phyloP scores from a whole-genome alignment of 2,329 filamentous ascomycete species.

The Stachybotrys chartarum region DNA sequence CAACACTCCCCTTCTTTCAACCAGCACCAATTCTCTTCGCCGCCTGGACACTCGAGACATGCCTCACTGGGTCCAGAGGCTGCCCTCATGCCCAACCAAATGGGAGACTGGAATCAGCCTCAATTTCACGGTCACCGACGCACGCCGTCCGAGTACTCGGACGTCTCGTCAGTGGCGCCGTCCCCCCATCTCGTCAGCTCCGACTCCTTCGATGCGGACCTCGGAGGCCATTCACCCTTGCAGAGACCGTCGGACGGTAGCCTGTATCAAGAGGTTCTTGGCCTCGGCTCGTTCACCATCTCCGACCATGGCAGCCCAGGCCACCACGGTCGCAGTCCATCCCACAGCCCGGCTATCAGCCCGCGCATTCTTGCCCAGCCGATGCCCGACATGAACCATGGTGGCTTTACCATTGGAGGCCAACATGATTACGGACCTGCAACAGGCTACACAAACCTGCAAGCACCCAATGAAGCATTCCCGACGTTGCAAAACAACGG shows the following conservation, averaged over 20 bases:
- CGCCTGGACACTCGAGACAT: conserved; percentile 46
- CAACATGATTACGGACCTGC: conserved; percentile 26
- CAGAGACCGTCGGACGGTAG: conserved; percentile 64
- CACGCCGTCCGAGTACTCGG: conserved; percentile 84
- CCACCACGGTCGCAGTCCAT: conserved; percentile 70
- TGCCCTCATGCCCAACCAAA: conserved; percentile 45
- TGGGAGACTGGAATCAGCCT: conserved; percentile 44
- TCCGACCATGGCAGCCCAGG: conserved; percentile 62
- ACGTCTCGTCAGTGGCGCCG: conserved; percentile 77
- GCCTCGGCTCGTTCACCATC: conserved; percentile 73
- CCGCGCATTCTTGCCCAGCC: conserved; percentile 53
- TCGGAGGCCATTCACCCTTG: conserved; percentile 71
- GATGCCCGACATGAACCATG: conserved; percentile 43
- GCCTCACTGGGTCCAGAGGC: conserved; percentile 50
- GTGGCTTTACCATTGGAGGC: conserved; percentile 31
- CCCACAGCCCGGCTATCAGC: conserved; percentile 63
- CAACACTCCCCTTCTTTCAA: conserved; percentile 52
- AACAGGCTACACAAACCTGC: conserved; percentile 29
- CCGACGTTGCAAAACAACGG: conserved; percentile 37
- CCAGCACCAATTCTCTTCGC: conserved; percentile 47
- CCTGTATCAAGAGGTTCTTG: conserved; percentile 71
- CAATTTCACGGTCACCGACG: conserved; percentile 78
- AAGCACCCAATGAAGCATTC: conserved; percentile 38
- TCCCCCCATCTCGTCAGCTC: conserved; percentile 75
- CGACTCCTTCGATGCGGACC: conserved; percentile 70